A percentile compares a stretch with the other conserved stretches of the same genome.
Evolutionary conservation across 208 protist species (phyloP).

Genomic region (Vickermania ingenoplastis): DNA sequence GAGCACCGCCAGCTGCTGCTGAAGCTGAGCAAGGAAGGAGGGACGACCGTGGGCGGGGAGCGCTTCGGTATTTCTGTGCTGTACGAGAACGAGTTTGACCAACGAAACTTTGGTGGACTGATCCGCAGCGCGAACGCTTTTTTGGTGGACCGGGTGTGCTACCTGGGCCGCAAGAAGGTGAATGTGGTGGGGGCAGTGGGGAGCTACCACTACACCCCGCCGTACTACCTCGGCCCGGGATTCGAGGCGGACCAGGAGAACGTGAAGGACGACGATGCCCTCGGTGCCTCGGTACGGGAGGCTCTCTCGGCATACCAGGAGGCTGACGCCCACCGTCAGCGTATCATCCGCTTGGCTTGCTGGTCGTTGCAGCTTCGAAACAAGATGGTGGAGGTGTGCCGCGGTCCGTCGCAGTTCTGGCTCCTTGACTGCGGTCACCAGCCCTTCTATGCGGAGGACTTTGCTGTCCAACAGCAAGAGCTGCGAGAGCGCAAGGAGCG

Average conservation of each 20-base stretch:
- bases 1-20: slow-evolving; percentile 24
- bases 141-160: slow-evolving; percentile 69
- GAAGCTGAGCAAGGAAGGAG: slow-evolving; percentile 14
- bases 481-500: slow-evolving; percentile 1
- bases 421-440: slow-evolving; percentile 69
- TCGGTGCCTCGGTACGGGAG: background rate
- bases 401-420: slow-evolving; percentile 24
- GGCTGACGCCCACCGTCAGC: background rate
- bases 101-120: slow-evolving; percentile 80
- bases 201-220: slow-evolving; percentile 75
- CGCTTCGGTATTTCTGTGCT: slow-evolving; percentile 73
- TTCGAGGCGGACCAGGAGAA: background rate
- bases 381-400: slow-evolving; percentile 11
- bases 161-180: slow-evolving; percentile 64
- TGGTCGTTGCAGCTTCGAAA: slow-evolving; percentile 12
- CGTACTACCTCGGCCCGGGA: slow-evolving; percentile 34
- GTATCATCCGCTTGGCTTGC: background rate
- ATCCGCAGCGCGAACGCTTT: slow-evolving; percentile 85
- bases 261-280: background rate
- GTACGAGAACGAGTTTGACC: slow-evolving; percentile 80
- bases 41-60: background rate
- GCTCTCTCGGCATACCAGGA: slow-evolving; percentile 3
- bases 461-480: background rate
- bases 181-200: slow-evolving; percentile 80
- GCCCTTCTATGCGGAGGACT: slow-evolving; percentile 27